Base-by-base conservation (phyloP, 73 alveolate species). In the Tetrahymena thermophila region DNA sequence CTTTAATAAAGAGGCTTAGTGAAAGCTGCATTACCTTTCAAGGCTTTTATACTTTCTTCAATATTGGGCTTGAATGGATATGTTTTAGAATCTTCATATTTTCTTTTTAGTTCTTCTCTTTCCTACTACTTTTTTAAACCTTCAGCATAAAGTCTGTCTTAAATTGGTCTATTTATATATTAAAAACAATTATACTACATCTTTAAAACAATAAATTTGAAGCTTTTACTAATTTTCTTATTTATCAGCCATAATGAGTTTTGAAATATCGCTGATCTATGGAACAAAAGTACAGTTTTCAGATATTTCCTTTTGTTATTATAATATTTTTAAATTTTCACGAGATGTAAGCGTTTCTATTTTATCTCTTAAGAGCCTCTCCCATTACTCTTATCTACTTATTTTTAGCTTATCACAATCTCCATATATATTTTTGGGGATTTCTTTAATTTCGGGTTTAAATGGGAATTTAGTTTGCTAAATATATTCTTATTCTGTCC, bases 61-160 rank as follows among this genome's bases (percentile, higher is more conserved):
- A 95, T 89, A 9, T 85, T 89, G 0, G 97, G 97, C 56, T 95
- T 95, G 38, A 95, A 95, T 19, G 97, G 58, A 93, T 71, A 95
- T 31, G 84, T 85, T 40, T 95, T 94, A 31, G 95, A 85, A 50
- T 95, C 85, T 42, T 85, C 55, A 93, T 95, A 94, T 38, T 95
- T 94, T 43, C 93, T 37, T 85, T 50, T 85, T 28, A 95, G 35
- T 34, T 95, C 84, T 44, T 95, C 97, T 95, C 94, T 95, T 34
- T 94, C 85, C 85, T 57, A 55, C 38, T 89, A 56, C 25, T 95
- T 85, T 44, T 89, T 93, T 35, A 95, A 35, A 35, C 97, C 95
- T 40, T 95, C 97, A 43, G 71, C 44, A 95, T 95, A 95, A 85
- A 95, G 94, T 38, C 97, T 95, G 25, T 95, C 97, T n/a, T 25